Percentiles rank a stretch among this genome's conserved stretches.
Evolutionary conservation across 768 basidiomycete species (phyloP).

Genomic region (Leccinellum rugosiceps): DNA sequence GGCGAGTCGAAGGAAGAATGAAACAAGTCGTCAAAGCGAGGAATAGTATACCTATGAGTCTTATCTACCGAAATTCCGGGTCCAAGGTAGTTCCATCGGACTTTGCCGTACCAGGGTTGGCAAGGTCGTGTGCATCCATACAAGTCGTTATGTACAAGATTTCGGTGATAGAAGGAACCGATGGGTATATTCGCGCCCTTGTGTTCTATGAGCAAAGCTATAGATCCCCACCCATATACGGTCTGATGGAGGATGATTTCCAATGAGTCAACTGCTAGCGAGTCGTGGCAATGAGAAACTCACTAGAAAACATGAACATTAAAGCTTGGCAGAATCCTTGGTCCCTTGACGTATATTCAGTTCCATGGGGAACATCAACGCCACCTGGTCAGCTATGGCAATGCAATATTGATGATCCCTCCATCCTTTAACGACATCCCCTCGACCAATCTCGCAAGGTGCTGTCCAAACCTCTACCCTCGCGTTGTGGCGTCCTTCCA

Average conservation of each 20-base stretch:
- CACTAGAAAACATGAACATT: neutral
- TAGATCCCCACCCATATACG: neutral
- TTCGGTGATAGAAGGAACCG: neutral
- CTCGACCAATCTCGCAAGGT: conserved; percentile 51
- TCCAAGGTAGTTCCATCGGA: neutral
- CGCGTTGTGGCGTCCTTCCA: conserved; percentile 54
- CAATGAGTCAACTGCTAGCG: neutral
- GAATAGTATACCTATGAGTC: neutral
- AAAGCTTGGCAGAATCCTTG: conserved; percentile 22
- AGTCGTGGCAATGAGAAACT: neutral
- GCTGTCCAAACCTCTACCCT: conserved; percentile 68
- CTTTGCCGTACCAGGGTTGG: neutral
- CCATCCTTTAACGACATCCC: conserved; percentile 45
- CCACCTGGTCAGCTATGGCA: conserved; percentile 61
- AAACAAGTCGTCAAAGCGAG: neutral
- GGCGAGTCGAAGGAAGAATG: neutral
- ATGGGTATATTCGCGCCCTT: neutral
- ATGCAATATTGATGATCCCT: conserved; percentile 61
- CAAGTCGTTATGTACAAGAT: neutral
- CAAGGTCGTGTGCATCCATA: neutral
- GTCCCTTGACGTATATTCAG: conserved; percentile 25
- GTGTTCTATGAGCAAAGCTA: neutral
- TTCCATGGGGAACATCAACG: conserved; percentile 39
- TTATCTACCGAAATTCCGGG: neutral
- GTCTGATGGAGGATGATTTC: neutral